Base-by-base conservation (phyloP, 1,139 yeast genomes). In the Protomyces pachydermus region DNA sequence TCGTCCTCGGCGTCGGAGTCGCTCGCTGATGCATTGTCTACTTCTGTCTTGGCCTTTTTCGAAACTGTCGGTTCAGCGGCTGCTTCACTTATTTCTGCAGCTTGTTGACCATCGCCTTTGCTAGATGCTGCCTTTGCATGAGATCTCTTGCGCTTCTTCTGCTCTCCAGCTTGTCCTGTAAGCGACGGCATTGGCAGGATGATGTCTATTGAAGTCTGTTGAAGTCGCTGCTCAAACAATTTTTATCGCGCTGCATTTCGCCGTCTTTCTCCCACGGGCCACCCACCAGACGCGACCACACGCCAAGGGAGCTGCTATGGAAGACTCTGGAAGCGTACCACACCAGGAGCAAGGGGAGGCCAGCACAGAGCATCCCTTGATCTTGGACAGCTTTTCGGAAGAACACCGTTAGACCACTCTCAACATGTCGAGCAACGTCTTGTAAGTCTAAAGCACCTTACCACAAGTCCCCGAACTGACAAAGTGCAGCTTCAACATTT, bases 401-500 rank as follows among this genome's bases (percentile, higher is more conserved):
- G 32, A 1, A 4, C 5, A 28, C 4, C 32, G 5, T 2, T 8
- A 28, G 8, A 6, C 32, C 8, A 28, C 32, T 5, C 32, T 28
- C 32, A 28, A 28, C 42, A 14, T 38, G 42, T 38, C 42, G 14
- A 38, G 42, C 42, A 38, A 12, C 42, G 42, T 38, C 42, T 38
- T 38, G 42, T 38, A 14, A 5, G 42, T 38, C 2, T 4, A 38
- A 14, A 1, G 18, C 5, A 38, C 48, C 18, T 23, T 5, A 16
- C 16, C 23, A 42, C 48, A 16, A 12, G 10, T 18, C 10, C 16
- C 8, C 42, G 5, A 16, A 38, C 42, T 38, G 42, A 38, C 42
- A 28, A 28, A 20, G 23, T 28, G 32, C 14, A 58, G 62, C 54
- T 86, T 88, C 70, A 93, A 88, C 71, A 78, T 88, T 66, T 74